phyloP scores from a whole-genome alignment of 1,284 basidiomycete species.

The Fomitopsis pinicola region DNA sequence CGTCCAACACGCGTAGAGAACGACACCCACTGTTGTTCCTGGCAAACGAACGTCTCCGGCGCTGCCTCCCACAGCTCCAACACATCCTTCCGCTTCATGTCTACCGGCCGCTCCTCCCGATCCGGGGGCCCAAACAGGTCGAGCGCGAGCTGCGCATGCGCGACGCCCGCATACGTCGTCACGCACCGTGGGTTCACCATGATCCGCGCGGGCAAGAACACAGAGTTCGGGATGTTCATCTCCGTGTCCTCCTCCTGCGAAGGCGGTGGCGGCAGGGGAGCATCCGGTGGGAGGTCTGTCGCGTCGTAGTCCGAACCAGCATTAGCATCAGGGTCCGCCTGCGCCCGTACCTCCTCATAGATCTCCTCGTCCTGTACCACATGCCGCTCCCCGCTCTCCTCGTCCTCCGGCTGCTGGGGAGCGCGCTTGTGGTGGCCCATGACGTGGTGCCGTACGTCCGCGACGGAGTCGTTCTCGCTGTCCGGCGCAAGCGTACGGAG shows the following conservation, averaged over 20 bases:
- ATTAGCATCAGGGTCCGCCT: conserved; percentile 67
- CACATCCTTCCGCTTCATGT: conserved; percentile 65
- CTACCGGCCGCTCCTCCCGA: conserved; percentile 49
- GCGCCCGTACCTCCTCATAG: conserved; percentile 27
- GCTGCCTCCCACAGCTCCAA: conserved; percentile 93
- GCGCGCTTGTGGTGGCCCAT: conserved; percentile 7
- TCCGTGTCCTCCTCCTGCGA: conserved; percentile 21
- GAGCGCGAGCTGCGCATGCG: conserved; percentile 86
- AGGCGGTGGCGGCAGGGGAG: conserved; percentile 30
- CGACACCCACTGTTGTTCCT: conserved; percentile 75
- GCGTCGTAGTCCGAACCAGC: conserved; percentile 88
- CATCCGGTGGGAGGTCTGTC: conserved; percentile 41
- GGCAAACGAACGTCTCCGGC: conserved; percentile 93
- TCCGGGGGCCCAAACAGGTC: conserved; percentile 81
- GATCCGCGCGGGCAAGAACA: conserved; percentile 84
- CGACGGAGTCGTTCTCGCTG: conserved; percentile 7
- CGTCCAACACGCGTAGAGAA: background rate
- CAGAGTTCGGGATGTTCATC: conserved; percentile 81
- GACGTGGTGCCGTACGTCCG: conserved; percentile 18
- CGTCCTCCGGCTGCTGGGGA: conserved; percentile 7
- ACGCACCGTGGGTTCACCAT: conserved; percentile 92
- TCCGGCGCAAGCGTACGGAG: conserved; percentile 41
- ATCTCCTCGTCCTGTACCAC: conserved; percentile 5
- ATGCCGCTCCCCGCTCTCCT: conserved; percentile 3
- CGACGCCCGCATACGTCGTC: conserved; percentile 94